These are phyloP conservation scores for Akanthomyces muscarius DNA, from an alignment of 2,329 filamentous ascomycete species.

Conservation along the genomic window DNA sequence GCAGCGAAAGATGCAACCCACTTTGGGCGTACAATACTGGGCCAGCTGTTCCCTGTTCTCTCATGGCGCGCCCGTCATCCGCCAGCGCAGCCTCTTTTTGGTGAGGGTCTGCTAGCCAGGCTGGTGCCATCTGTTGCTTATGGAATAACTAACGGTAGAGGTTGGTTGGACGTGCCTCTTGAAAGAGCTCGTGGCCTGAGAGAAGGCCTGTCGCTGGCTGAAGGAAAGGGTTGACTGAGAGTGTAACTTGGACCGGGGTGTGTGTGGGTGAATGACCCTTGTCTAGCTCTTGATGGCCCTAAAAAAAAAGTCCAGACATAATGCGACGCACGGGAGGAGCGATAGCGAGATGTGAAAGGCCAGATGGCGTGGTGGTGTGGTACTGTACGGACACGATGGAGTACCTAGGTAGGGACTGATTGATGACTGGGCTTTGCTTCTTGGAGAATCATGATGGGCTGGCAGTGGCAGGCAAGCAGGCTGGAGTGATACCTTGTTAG, in stretches of 20 bases:
- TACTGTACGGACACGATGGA: not conserved
- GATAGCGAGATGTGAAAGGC: not conserved
- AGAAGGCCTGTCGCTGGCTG: not conserved
- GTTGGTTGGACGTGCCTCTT: no score
- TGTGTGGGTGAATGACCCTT: not conserved
- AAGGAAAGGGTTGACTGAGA: not conserved
- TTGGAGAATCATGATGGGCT: no score
- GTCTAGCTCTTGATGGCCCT: not conserved
- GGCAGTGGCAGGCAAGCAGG: no score
- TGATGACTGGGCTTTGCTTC: no score
- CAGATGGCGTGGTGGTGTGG: not conserved
- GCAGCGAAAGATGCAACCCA: not conserved
- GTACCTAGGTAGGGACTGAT: no score
- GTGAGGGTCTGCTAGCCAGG: no score
- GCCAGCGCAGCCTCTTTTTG: conserved; percentile 2
- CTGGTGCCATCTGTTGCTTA: no score
- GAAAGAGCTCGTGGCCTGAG: not conserved
- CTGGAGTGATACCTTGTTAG: no score
- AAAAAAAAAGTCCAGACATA: not conserved
- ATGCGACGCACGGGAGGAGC: not conserved
- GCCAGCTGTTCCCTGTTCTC: not conserved
- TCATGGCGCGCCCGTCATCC: not conserved
- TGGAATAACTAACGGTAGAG: no score
- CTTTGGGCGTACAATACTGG: not conserved
- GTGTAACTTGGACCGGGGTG: not conserved